Evolutionary conservation across 2,329 filamentous ascomycete genomes (phyloP).

Genomic region (Fusarium brevicatenulatum): DNA sequence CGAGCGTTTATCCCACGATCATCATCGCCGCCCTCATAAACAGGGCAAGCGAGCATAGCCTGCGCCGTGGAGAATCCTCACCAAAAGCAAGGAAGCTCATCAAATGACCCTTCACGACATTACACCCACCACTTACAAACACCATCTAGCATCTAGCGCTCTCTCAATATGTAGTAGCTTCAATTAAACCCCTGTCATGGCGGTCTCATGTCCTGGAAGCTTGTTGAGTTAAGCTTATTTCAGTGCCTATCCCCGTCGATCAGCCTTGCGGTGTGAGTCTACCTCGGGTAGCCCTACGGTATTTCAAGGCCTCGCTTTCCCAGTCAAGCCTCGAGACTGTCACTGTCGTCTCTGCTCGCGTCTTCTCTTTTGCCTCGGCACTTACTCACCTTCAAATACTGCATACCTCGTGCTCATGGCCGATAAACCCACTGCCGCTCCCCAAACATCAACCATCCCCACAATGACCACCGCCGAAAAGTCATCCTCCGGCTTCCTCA

Average conservation of each 20-base stretch:
- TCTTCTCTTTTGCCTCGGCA: background rate
- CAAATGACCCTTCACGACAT: background rate
- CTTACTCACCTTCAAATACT: background rate
- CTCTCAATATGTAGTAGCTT: slow-evolving; percentile 6
- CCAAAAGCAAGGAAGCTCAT: background rate
- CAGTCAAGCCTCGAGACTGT: background rate
- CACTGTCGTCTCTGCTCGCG: background rate
- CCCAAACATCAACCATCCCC: background rate
- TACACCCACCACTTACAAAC: background rate
- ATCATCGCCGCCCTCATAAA: background rate
- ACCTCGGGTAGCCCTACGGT: slow-evolving; percentile 12
- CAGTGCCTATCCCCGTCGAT: slow-evolving; percentile 3
- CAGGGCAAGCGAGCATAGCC: background rate
- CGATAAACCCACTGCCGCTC: slow-evolving; percentile 5
- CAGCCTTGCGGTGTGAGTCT: slow-evolving; percentile 6
- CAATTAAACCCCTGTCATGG: slow-evolving; percentile 10
- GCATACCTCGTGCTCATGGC: slow-evolving; percentile 6
- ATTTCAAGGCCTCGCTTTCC: slow-evolving; percentile 16
- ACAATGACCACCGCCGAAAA: slow-evolving; percentile 18
- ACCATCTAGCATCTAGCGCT: background rate
- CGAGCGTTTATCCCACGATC: background rate
- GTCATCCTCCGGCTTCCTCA: slow-evolving; percentile 21
- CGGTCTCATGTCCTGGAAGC: slow-evolving; percentile 9
- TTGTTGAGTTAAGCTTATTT: slow-evolving; percentile 22
- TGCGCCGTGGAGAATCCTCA: background rate